Evolutionary conservation across 805 yeast species (phyloP), one percentile per base, ranked within the genome.

Genomic region (Yarrowia sp.): DNA sequence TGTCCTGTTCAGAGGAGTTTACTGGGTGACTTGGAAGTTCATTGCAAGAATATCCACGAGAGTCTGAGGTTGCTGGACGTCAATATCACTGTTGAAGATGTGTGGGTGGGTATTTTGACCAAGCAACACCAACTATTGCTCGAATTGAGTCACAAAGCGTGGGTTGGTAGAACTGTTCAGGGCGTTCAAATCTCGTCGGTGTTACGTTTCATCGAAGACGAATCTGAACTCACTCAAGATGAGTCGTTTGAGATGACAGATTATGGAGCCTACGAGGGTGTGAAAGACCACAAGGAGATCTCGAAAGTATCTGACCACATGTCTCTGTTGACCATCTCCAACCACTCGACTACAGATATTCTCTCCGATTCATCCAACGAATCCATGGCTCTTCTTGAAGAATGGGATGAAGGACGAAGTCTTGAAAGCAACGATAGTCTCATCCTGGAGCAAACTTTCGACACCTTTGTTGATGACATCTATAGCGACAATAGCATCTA

Each of bases 211-310:
- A 10, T 55, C 5, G 47, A 55, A 40, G 20, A 40, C 20, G 47
- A 40, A 13, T 9, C 14, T 13, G 63, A 40, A 10, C 39, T 55
- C 7, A 55, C 49, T 2, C 47, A 55, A 30, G 63, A 55, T 9
- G 63, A 55, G 39, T 55, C 63, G 4, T 55, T 55, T 30, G 63
- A 55, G 12, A 24, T 55, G 63, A 55, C 63, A 2, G 47, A 55
- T 34, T 50, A 50, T 15, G 55, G 13, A 1, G 60, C 10, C 9
- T 30, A n/a, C 24, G 14, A 15, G 20, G 46, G 6, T 20, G 9
- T 9, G 10, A 20, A 55, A 13, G 4, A 3, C 9, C n/a, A 38
- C 5, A 8, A 52, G 10, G 33, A 52, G 2, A 9, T 38, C 33
- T 2, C 33, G 9, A 33, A 20, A 15, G 24, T 15, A 12, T 58